Base-by-base conservation (phyloP, 2,329 filamentous ascomycete genomes). In the Exserohilum rostratum region DNA sequence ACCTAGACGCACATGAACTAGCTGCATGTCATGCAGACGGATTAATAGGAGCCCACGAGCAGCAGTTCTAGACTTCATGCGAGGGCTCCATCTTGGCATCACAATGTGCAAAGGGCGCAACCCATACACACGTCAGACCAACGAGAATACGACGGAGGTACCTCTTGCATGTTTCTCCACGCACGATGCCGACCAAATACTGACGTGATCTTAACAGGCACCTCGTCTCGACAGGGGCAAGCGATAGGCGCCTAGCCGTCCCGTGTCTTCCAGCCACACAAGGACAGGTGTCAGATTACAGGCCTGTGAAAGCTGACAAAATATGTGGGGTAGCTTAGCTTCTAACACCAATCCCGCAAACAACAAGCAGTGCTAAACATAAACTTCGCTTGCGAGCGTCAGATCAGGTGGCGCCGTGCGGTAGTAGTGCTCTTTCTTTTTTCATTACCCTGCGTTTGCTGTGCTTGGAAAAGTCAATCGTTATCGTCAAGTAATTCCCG, bases 231-330 rank as follows among this genome's bases (percentile, higher is more conserved):
- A 38, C 42, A 18, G 30, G 31, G 51, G 44, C 44, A 30, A 45
- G 30, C 50, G 52, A 46, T 50, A 55, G 42, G 52, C 50, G 45
- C 45, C 31, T 49, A 48, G 44, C 45, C 40, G 46, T 40, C 39
- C 51, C 51, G 51, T 47, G 22, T 25, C 42, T 53, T 37, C 45
- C 50, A 52, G 44, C 45, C 54, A 49, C 49, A 49, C 15, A 33
- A 49, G 40, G 54, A 53, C 50, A 57, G 37, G 50, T 57, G 54
- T 57, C 50, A 38, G 46, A 49, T 20, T 40, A 38, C 27, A 46
- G 39, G 45, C 34, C 50, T 46, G 43, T 51, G 42, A 25, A 47
- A 46, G 50, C 39, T 45, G 35, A 42, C 45, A 38, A 51, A 38
- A 48, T 53, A 49, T 53, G 35, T 53, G 54, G 45, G 54, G 45